Conservation (phyloP, 2,329 filamentous ascomycete genomes). For the Hansfordia pulvinata region DNA sequence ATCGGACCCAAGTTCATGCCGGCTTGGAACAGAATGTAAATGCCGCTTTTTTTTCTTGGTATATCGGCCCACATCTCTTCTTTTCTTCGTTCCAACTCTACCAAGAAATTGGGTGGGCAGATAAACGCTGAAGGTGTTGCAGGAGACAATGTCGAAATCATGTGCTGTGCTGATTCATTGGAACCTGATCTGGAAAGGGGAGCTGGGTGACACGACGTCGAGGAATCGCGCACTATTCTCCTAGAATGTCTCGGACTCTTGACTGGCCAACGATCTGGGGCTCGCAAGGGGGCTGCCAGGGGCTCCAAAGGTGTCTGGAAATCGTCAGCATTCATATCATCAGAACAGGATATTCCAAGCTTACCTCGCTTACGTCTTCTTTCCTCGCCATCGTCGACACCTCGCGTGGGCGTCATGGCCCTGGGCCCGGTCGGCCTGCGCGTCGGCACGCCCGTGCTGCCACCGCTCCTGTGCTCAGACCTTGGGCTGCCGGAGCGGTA, state of each 20-base stretch:
- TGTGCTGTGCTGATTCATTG: too few relatives aligned
- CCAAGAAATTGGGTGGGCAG: too few relatives aligned
- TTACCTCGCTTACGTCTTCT: constrained; percentile 44
- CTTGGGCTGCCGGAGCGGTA: constrained; percentile 36
- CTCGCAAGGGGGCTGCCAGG: constrained; percentile 26
- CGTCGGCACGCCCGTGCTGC: constrained; percentile 36
- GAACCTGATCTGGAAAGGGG: too few relatives aligned
- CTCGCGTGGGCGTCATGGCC: constrained; percentile 42
- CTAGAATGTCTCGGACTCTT: constrained; percentile 42
- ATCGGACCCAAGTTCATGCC: too few relatives aligned
- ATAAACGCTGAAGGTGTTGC: too few relatives aligned
- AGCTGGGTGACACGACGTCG: too few relatives aligned
- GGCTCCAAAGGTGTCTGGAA: constrained; percentile 37
- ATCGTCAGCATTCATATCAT: constrained; percentile 4
- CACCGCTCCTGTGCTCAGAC: constrained; percentile 42
- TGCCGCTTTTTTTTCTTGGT: too few relatives aligned
- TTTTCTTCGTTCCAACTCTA: too few relatives aligned
- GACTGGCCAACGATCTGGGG: constrained; percentile 20
- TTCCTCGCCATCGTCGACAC: constrained; percentile 30
- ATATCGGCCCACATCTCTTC: too few relatives aligned
- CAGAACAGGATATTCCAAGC: constrained; percentile 6
- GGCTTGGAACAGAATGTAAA: too few relatives aligned
- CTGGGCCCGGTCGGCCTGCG: constrained; percentile 43
- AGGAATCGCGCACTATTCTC: too few relatives aligned
- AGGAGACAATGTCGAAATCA: too few relatives aligned